These are phyloP conservation scores for Coleophoma eucalyptorum DNA, from an alignment of 2,329 filamentous ascomycete genomes.

Conservation along the genomic window DNA sequence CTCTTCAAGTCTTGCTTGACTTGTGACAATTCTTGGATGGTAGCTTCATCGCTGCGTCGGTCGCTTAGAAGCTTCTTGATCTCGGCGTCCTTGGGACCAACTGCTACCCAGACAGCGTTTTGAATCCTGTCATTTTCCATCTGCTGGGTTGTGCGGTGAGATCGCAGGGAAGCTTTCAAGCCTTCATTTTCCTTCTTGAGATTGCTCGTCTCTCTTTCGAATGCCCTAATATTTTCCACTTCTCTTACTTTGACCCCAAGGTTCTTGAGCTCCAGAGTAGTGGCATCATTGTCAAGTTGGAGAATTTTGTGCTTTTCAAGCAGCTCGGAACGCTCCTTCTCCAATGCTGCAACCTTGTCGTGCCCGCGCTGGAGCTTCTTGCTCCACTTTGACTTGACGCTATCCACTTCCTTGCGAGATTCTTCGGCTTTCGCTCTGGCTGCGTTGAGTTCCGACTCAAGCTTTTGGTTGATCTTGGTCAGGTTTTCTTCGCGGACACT, in stretches of 20 bases:
- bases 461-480: background rate
- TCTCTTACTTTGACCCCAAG: background rate
- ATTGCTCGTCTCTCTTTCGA: background rate
- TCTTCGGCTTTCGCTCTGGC: background rate
- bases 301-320: background rate
- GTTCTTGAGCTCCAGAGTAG: background rate
- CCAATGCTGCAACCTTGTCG: background rate
- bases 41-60: background rate
- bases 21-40: background rate
- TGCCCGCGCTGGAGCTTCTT: background rate
- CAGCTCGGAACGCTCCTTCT: background rate
- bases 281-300: conserved; percentile 1
- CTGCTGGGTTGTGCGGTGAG: background rate
- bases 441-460: background rate
- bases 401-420: background rate
- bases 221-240: background rate
- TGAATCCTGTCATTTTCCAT: background rate
- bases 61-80: background rate
- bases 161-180: background rate
- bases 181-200: background rate
- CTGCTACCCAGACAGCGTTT: background rate
- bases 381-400: background rate
- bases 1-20: background rate
- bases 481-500: conserved; percentile 2
- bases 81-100: background rate